Evolutionary conservation across 768 basidiomycete genomes (phyloP).

Genomic region (Mrakia blollopis): DNA sequence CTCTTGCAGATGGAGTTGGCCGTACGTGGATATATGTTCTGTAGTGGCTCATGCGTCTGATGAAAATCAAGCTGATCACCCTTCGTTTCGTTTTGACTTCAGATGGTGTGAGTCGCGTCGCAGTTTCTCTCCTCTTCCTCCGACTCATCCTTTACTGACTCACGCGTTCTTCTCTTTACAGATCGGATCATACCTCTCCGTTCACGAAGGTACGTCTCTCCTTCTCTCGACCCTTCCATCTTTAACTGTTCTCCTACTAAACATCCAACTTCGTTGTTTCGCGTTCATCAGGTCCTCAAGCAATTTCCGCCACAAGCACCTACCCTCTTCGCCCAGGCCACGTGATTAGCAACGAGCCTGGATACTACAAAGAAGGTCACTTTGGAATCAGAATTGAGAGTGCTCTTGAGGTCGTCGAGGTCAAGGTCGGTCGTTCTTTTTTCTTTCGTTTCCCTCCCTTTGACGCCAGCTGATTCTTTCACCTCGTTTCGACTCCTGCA

Average conservation of each 20-base stretch:
- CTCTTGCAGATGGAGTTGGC: slow-evolving; percentile 22
- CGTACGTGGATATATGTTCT: not conserved
- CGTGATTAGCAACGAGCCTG: slow-evolving; percentile 51
- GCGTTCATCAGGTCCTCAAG: slow-evolving; percentile 50
- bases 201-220: slow-evolving; percentile 44
- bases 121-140: not conserved
- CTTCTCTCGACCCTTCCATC: too few species aligned
- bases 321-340: slow-evolving; percentile 75
- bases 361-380: slow-evolving; percentile 57
- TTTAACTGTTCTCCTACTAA: too few species aligned
- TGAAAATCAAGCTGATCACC: not conserved
- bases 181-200: slow-evolving; percentile 42
- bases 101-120: slow-evolving; percentile 21
- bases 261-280: too few species aligned
- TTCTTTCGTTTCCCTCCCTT: slow-evolving; percentile 30
- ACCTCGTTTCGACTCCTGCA: slow-evolving; percentile 39
- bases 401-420: slow-evolving; percentile 65
- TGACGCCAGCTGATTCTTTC: not conserved
- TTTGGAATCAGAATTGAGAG: slow-evolving; percentile 94
- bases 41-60: too few species aligned
- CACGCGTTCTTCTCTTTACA: not conserved
- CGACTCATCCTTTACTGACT: not conserved
- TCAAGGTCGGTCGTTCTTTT: slow-evolving; percentile 50
- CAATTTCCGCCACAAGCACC: slow-evolving; percentile 62
- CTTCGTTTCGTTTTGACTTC: not conserved